Base-by-base conservation (phyloP, 2,329 filamentous ascomycete species). In the Torrubiella hemipterigena region DNA sequence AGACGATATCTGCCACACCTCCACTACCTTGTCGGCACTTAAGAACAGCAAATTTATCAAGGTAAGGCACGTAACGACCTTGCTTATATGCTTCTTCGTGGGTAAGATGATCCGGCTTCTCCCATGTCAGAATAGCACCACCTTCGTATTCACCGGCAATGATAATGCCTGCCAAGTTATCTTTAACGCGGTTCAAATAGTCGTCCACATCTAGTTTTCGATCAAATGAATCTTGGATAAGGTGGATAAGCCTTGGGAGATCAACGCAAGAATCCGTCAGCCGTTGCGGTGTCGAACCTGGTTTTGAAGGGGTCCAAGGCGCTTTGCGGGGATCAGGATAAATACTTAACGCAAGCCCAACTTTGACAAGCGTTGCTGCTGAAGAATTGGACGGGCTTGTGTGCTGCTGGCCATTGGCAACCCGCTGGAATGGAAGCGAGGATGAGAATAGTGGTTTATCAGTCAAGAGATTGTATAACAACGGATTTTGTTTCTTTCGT, bases 61-160 rank as follows among this genome's bases (percentile, higher is more conserved):
- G 68, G 51, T 98, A 98, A 0, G 91, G 91, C 1, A 98, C 82
- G 42, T 85, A 70, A 8, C 81, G 70, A 2, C 67, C 67, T 21
- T 67, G 65, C 13, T 63, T 56, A 34, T 69, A 59, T 36, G 54
- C 69, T 48, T 47, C 64, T 53, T 73, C 65, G 30, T 74, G 67
- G 27, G 61, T 57, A 14, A 73, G 57, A 0, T 65, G 73, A 1
- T 63, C 68, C 0, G 87, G 85, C 19, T 67, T 67, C 58, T 98
- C 91, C 91, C 91, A 98, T 0, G 91, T 98, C 14, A 96, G 62
- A 27, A 98, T 81, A 2, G 91, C 91, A 2, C 85, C 87, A 31
- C 91, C 91, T 63, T 98, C 91, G 55, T 98, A 98, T 48, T 94
- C 82, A 6, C 91, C 91, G 0, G 89, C 91, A 30, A 98, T 82